These are phyloP conservation scores for Nakaseomyces kungkrabaensis DNA, from an alignment of 1,139 yeast species.

Conservation along the genomic window DNA sequence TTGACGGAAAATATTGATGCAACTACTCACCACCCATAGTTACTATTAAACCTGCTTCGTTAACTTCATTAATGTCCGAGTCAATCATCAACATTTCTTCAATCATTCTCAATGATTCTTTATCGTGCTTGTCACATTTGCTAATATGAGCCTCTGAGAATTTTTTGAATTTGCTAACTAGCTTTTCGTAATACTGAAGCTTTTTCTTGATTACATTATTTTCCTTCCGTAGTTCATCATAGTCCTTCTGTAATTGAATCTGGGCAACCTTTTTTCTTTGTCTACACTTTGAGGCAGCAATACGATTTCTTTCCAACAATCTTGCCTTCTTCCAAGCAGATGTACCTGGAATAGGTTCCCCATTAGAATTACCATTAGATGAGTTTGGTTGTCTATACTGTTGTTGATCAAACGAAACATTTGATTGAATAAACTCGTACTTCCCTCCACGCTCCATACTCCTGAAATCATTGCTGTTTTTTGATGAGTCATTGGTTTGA, in stretches of 20 bases:
- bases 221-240: conserved; percentile 39
- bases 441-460: neutral
- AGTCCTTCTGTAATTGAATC: conserved; percentile 49
- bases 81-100: conserved; percentile 30
- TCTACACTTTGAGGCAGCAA: conserved; percentile 71
- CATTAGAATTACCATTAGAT: conserved; percentile 12
- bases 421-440: neutral
- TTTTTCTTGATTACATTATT: conserved; percentile 36
- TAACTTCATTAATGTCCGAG: conserved; percentile 24
- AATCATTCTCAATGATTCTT: conserved; percentile 24
- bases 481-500: neutral
- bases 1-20: neutral
- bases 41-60: conserved; percentile 19
- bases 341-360: conserved; percentile 68
- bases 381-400: neutral
- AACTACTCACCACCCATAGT: conserved; percentile 11
- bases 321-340: conserved; percentile 72
- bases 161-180: conserved; percentile 26
- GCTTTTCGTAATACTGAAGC: conserved; percentile 30
- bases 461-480: neutral
- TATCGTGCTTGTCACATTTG: conserved; percentile 16
- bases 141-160: conserved; percentile 26
- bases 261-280: conserved; percentile 68
- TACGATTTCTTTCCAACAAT: conserved; percentile 55
- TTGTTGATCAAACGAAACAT: neutral